Evolutionary conservation across 2,329 filamentous ascomycete species (phyloP).

Genomic region (Capronia epimyces): DNA sequence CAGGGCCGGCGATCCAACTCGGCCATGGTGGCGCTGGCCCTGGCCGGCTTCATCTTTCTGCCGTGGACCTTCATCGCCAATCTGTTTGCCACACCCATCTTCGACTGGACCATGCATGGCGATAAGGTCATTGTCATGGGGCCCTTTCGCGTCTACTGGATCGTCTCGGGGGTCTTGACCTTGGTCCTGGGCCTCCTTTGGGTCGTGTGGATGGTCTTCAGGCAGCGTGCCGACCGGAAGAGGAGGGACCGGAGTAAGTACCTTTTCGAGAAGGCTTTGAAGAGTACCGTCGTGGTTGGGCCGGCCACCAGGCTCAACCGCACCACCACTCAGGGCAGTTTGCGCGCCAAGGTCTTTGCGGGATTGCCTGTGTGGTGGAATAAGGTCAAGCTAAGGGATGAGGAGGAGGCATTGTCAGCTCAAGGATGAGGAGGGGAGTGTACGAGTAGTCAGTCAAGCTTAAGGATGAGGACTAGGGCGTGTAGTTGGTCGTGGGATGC

Average conservation of each 20-base stretch:
- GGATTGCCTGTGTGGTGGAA: neutral
- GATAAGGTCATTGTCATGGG: slow-evolving; percentile 11
- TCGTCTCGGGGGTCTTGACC: neutral
- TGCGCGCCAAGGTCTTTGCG: neutral
- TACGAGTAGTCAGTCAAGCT: too few relatives aligned
- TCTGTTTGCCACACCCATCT: slow-evolving; percentile 26
- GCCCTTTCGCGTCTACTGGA: slow-evolving; percentile 2
- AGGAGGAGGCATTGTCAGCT: neutral
- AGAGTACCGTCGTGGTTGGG: neutral
- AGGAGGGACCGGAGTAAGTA: neutral
- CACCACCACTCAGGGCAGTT: neutral
- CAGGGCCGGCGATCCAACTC: slow-evolving; percentile 21
- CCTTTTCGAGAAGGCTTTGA: neutral
- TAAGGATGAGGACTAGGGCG: too few relatives aligned
- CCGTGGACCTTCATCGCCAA: slow-evolving; percentile 24
- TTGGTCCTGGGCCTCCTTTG: neutral
- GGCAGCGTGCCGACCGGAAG: neutral
- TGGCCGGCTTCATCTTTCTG: slow-evolving; percentile 21
- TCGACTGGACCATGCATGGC: slow-evolving; percentile 12
- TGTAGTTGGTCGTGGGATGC: too few relatives aligned
- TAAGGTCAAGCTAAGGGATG: neutral
- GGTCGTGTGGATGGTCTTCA: neutral
- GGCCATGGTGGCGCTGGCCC: slow-evolving; percentile 24
- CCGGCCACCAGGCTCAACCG: neutral
- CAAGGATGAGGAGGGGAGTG: too few relatives aligned